These are phyloP conservation scores for Amniculicola lignicola DNA, from an alignment of 495 filamentous ascomycete species.

Conservation along the genomic window DNA sequence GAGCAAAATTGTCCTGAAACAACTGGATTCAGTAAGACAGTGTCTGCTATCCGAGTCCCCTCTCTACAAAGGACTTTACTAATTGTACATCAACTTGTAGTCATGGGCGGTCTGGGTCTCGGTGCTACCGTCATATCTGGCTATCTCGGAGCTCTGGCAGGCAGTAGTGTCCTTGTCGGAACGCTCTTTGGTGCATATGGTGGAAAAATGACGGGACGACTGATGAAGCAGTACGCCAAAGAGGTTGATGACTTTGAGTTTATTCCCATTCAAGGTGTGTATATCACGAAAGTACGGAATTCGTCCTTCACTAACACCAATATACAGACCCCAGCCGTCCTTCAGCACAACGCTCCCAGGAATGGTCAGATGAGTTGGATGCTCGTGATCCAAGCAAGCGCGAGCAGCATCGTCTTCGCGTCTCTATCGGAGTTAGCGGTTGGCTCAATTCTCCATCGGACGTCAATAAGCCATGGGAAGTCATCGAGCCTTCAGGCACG, in stretches of 20 bases:
- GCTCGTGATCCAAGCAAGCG: constrained; percentile 23
- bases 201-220: constrained; percentile 35
- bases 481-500: constrained; percentile 24
- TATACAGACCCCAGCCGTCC: constrained; percentile 25
- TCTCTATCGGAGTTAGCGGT: constrained; percentile 35
- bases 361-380: constrained; percentile 25
- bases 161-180: constrained; percentile 33
- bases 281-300: too few species aligned
- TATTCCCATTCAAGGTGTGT: constrained; percentile 30
- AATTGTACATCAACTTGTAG: too few species aligned
- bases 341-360: constrained; percentile 7
- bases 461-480: constrained; percentile 35
- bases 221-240: constrained; percentile 34
- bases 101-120: constrained; percentile 34
- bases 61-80: too few species aligned
- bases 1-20: too few species aligned
- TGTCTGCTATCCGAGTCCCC: too few species aligned
- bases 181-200: constrained; percentile 38
- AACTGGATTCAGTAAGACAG: too few species aligned
- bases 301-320: too few species aligned
- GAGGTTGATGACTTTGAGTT: constrained; percentile 37
- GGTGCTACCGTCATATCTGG: constrained; percentile 20
- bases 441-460: constrained; percentile 33
- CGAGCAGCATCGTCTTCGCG: constrained; percentile 33
- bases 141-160: constrained; percentile 33